Conservation (phyloP, 768 basidiomycete species). For the Hericium rajendrae region DNA sequence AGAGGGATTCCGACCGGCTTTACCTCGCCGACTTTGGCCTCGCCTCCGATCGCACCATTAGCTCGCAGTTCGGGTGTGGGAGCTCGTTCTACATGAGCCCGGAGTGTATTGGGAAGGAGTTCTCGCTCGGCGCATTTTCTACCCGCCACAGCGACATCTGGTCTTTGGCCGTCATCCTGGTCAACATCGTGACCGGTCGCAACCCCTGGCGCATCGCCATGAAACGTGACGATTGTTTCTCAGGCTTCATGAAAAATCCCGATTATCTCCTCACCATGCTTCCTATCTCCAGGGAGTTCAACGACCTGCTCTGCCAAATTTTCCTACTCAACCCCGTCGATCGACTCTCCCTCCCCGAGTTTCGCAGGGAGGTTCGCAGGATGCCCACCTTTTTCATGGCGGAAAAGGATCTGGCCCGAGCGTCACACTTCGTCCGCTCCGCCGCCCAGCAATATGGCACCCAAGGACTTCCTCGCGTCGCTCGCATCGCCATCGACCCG, state of each 20-base stretch:
- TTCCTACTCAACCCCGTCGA: constrained; percentile 53
- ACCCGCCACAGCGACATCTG: constrained; percentile 23
- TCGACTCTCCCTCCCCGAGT: constrained; percentile 52
- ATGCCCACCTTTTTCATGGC: constrained; percentile 55
- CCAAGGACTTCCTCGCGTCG: not conserved
- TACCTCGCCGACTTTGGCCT: constrained; percentile 44
- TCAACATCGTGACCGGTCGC: constrained; percentile 43
- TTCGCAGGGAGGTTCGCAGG: constrained; percentile 44
- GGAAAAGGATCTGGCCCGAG: constrained; percentile 32
- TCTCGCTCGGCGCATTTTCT: constrained; percentile 10
- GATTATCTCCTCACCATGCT: constrained; percentile 40
- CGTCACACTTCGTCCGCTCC: constrained; percentile 18
- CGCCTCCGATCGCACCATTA: constrained; percentile 8
- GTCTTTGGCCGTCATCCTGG: constrained; percentile 38
- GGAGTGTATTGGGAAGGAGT: constrained; percentile 15
- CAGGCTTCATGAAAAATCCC: constrained; percentile 33
- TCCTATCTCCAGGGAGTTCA: constrained; percentile 37
- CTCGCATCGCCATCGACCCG: too few relatives aligned
- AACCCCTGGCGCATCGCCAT: constrained; percentile 45
- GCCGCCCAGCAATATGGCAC: constrained; percentile 17
- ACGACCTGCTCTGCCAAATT: constrained; percentile 38
- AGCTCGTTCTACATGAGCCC: constrained; percentile 25
- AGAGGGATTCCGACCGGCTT: constrained; percentile 27
- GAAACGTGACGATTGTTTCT: constrained; percentile 37
- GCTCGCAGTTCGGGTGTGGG: constrained; percentile 20